Base-by-base conservation (phyloP, 129 eudicot species). In the Lactuca saligna region DNA sequence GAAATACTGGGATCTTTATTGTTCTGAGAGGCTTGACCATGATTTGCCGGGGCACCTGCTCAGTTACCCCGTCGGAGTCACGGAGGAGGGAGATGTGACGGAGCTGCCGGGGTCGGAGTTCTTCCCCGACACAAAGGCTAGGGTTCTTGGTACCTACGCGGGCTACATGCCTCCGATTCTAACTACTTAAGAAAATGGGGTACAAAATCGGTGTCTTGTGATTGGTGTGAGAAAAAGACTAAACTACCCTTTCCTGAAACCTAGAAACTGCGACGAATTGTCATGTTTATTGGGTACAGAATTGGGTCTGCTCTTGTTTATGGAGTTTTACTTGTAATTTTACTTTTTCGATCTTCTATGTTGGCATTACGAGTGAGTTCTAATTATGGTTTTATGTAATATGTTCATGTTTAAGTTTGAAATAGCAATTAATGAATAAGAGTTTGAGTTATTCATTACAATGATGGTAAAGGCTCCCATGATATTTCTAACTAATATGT, bases 121-220 rank as follows among this genome's bases (percentile, higher is more conserved):
- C 61, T 90, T 90, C 57, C 95, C 91, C 8, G 91, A 90, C 70
- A 90, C 89, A 4, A 90, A 87, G 20, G 97, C 95, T 63, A 72
- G 66, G n/a, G 78, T 87, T 33, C 85, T 87, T 58, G 95, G 97
- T 3, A 41, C 80, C 29, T 66, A 59, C 17, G 74, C 78, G 14
- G 69, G 70, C 63, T 73, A 32, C 69, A 42, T 70, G 60, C 97
- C 97, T 76, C 87, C 97, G 1, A 80, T 90, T 55, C 79, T 90
- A 59, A 87, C 95, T 4, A 82, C 91, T 42, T 86, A 34, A 81
- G 53, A 41, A 16, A 53, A 6, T 0, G 9, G 9, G 32, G 17
- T 50, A 20, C 20, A 14, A 33, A 5, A 0, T 53, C 15, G 44
- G 69, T 41, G 4, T 65, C 29, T 42, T 44, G 41, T 66, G 16